Conservation (phyloP, 179 eudicot genomes). For the Corrigiola litoralis region DNA sequence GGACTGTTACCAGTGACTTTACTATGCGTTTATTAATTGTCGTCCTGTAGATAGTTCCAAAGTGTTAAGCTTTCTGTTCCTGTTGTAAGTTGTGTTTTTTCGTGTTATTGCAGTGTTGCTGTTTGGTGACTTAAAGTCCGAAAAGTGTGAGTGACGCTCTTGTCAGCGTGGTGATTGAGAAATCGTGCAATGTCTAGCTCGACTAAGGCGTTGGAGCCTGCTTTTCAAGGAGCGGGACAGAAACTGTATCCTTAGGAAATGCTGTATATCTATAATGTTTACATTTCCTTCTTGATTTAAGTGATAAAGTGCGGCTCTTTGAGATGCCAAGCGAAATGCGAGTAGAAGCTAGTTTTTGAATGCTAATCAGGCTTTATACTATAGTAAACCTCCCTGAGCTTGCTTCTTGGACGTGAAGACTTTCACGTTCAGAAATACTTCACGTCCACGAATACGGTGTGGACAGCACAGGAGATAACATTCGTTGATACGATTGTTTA, state of each 20-base stretch:
- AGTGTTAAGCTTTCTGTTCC: neutral
- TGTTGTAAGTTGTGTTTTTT: neutral
- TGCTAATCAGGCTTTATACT: neutral
- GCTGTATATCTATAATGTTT: neutral
- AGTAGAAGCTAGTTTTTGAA: neutral
- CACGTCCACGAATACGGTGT: too few species aligned
- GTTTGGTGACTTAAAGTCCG: neutral
- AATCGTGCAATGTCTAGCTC: slow-evolving; percentile 51
- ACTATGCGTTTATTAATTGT: too few species aligned
- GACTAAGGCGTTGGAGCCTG: slow-evolving; percentile 84
- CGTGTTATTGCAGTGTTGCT: slow-evolving; percentile 17
- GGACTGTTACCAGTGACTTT: too few species aligned
- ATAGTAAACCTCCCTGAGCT: neutral
- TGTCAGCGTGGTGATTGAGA: slow-evolving; percentile 6
- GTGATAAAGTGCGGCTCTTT: neutral
- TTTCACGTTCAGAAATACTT: too few species aligned
- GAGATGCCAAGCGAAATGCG: neutral
- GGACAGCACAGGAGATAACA: too few species aligned
- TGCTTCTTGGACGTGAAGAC: too few species aligned
- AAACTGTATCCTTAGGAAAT: slow-evolving; percentile 66
- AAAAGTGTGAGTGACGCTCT: neutral
- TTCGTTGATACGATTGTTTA: neutral
- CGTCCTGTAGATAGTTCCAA: too few species aligned
- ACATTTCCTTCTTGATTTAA: neutral
- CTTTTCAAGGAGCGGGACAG: slow-evolving; percentile 89